Conservation (phyloP, 148 eudicot species). For the Vaccinium myrtillus region DNA sequence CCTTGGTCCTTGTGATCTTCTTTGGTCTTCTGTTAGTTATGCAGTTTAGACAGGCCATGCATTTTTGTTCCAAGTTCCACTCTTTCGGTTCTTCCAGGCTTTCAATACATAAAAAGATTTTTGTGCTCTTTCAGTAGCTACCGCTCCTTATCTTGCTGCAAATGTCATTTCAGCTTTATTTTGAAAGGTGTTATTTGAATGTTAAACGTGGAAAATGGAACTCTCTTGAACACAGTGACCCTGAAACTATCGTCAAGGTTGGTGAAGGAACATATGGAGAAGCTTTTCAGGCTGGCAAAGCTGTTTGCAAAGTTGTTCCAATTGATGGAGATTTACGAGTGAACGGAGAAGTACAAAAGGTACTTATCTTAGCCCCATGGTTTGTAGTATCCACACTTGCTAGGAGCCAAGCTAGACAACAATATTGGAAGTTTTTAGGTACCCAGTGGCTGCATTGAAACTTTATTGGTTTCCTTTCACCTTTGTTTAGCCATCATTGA, state of each 20-base stretch:
- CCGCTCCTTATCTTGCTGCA: not conserved
- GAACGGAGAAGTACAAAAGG: constrained; percentile 96
- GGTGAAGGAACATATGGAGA: constrained; percentile 99
- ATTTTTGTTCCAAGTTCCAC: not conserved
- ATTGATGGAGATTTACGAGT: constrained; percentile 80
- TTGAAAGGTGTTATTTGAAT: not conserved
- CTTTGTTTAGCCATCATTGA: not conserved
- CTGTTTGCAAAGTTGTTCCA: constrained; percentile 92
- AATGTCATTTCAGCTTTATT: not conserved
- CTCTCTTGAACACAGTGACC: constrained; percentile 49
- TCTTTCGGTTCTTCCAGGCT: constrained; percentile 3
- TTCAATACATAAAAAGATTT: not conserved
- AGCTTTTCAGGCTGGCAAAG: constrained; percentile 72
- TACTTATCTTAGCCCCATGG: constrained; percentile 21
- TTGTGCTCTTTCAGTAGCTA: not conserved
- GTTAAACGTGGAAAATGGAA: constrained; percentile 13
- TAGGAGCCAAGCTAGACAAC: not conserved
- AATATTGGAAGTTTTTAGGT: not conserved
- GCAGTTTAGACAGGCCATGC: not conserved
- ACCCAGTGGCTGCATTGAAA: not conserved
- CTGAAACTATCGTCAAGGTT: constrained; percentile 59
- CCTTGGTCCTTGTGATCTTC: not conserved
- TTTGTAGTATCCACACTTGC: not conserved
- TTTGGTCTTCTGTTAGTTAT: not conserved
- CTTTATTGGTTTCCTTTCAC: not conserved